Percentiles rank a stretch among this genome's conserved stretches.
These are phyloP conservation scores for Buddleja alternifolia DNA, from an alignment of 257 asterid genomes.

Conservation along the genomic window DNA sequence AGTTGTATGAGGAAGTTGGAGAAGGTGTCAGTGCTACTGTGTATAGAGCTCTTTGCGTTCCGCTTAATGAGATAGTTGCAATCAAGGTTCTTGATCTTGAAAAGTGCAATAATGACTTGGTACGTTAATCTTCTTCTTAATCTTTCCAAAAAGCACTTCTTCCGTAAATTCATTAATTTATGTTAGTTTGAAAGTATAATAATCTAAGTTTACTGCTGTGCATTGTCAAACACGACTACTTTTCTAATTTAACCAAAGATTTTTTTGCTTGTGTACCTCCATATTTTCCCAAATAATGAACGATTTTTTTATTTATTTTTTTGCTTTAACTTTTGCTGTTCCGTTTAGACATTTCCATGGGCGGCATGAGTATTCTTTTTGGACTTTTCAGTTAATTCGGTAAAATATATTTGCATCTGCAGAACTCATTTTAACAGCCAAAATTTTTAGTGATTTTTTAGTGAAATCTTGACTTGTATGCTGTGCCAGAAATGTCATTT, in stretches of 20 bases:
- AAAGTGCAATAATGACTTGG: slow-evolving; percentile 96
- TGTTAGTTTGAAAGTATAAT: background rate
- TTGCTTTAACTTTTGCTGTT: slow-evolving; percentile 6
- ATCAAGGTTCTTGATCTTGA: slow-evolving; percentile 99
- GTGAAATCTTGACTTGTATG: too few relatives aligned
- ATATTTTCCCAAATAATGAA: background rate
- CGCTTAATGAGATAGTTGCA: slow-evolving; percentile 79
- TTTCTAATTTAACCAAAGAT: slow-evolving; percentile 10
- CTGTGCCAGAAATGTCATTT: background rate
- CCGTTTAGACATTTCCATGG: background rate
- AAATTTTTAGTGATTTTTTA: background rate
- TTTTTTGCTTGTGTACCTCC: background rate
- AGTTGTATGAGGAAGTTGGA: slow-evolving; percentile 88
- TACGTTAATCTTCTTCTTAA: slow-evolving; percentile 41
- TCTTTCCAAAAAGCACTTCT: background rate
- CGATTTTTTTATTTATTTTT: background rate
- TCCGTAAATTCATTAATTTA: background rate
- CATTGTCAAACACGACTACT: slow-evolving; percentile 17
- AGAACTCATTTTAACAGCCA: slow-evolving; percentile 14
- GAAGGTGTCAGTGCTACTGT: slow-evolving; percentile 99
- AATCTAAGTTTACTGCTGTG: slow-evolving; percentile 6
- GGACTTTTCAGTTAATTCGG: background rate
- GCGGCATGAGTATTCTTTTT: background rate
- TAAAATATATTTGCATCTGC: background rate
- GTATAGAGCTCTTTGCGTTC: slow-evolving; percentile 82